Evolutionary conservation across 1,284 basidiomycete genomes (phyloP), one percentile per base, ranked within the genome.

Genomic region (Leccinum ponderosum): DNA sequence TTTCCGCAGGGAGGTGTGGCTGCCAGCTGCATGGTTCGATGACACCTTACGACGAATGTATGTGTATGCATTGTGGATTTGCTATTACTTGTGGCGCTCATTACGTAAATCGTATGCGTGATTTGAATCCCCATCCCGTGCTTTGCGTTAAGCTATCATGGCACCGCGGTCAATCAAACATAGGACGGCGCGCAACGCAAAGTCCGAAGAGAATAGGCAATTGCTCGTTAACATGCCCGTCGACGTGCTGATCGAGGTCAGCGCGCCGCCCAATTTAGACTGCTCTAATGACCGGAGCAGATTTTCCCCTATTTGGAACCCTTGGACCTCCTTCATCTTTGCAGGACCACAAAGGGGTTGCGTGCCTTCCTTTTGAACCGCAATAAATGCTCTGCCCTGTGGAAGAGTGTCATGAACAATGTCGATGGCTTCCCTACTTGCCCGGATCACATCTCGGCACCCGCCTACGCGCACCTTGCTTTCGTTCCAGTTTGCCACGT

Each of bases 401-500:
- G 80, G 81, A 75, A 69, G 42, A 60, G 60, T 15, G 65, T 68
- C 12, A 67, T 76, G 9, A 59, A 63, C 11, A 73, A 66, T 57
- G 65, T 76, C 15, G 56, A 65, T 12, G 72, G 65, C 5, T 65
- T 81, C 12, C 78, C 80, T 27, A 58, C 65, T 15, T 80, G 78
- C 53, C 79, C 77, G 11, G 62, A 69, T 11, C 72, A 78, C 60
- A 64, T 78, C 44, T 74, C 71, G 4, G 72, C 79, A 54, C 74
- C 73, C 2, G 73, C 75, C 58, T 80, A 75, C 59, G 69, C 73
- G 7, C 71, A 64, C 50, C 71, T 80, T 22, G 71, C 71, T 8
- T 81, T 80, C 60, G 74, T 75, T 57, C 67, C 72, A 9, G 68
- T 71, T 52, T 81, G 79, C 61, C 74, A 78, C 64, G 78, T 78